Conservation (phyloP, 176 grass and related monocot species). For the Eremochloa ophiuroides region DNA sequence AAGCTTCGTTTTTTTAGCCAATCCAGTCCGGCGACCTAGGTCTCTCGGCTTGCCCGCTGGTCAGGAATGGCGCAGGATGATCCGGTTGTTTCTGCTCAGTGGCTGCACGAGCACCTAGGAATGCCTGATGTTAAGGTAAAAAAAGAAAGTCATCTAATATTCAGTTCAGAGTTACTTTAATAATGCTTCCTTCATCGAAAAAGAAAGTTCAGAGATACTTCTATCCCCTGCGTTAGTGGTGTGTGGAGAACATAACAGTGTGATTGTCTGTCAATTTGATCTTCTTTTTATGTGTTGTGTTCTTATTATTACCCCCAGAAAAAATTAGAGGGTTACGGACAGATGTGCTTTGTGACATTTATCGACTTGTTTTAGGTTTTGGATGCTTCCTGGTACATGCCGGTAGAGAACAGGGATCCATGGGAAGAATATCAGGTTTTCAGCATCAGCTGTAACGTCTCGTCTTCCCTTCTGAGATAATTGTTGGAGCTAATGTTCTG, state of each 20-base stretch:
- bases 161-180: neutral
- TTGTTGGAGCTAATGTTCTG: constrained; percentile 28
- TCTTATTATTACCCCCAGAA: neutral
- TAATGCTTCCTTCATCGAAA: neutral
- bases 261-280: neutral
- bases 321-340: neutral
- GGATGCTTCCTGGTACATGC: constrained; percentile 98
- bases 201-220: neutral
- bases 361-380: constrained; percentile 46
- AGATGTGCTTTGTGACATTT: neutral
- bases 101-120: constrained; percentile 62
- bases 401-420: constrained; percentile 64
- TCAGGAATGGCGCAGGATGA: constrained; percentile 55
- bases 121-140: constrained; percentile 69
- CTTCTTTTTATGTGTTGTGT: neutral
- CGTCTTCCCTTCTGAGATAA: neutral
- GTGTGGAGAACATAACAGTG: neutral
- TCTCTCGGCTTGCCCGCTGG: constrained; percentile 1
- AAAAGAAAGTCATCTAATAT: neutral
- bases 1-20: neutral
- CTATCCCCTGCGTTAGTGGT: neutral
- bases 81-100: constrained; percentile 61
- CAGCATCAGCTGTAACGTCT: neutral
- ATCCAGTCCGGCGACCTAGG: constrained; percentile 16
- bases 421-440: constrained; percentile 84